Base-by-base conservation (phyloP, 139 green algal genomes). In the Coelastrella sp. region DNA sequence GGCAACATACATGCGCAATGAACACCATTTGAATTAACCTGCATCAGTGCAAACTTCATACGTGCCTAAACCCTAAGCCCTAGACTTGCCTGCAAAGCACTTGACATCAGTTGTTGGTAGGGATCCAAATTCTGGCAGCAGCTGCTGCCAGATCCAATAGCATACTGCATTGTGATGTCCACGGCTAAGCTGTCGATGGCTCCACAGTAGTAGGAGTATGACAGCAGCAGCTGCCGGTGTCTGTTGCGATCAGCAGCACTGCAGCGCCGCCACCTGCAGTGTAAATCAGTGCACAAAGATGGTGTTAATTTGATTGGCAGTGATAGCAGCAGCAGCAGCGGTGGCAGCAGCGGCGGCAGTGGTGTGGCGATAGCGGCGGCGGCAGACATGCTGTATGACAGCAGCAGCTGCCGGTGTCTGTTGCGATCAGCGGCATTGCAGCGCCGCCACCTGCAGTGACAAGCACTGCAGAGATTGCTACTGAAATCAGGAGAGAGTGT, bases 191-290 rank as follows among this genome's bases (percentile, higher is more conserved):
- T 7, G 32, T 87, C 82, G 8, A 87, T 47, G 32, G 23, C 13
- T 3, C 82, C 82, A 4, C 61, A 87, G 22, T 57, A 56, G 64
- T 13, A 65, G 32, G 7, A 23, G 65, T 87, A 87, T 3, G 65
- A 54, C 82, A 87, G 82, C 82, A 87, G 82, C 82, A 87, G 64
- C 64, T 77, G 64, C 8, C 82, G 82, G 32, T 78, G 64, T 3
- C 59, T 20, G 64, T 87, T 87, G 82, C 20, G 23, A 13, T 77
- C 82, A 64, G 82, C 82, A 65, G 65, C 71, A 17, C 80, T 76
- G 80, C 22, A 59, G 60, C 80, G 80, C 4, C 80, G 80, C 80
- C 80, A 86, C 80, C 80, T 86, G 80, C 60, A 17, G n/a, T n/a
- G n/a, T n/a, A n/a, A n/a, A n/a, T n/a, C n/a, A n/a, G n/a, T n/a